Evolutionary conservation across 768 basidiomycete genomes (phyloP).

Genomic region (Mycena capillaripes): DNA sequence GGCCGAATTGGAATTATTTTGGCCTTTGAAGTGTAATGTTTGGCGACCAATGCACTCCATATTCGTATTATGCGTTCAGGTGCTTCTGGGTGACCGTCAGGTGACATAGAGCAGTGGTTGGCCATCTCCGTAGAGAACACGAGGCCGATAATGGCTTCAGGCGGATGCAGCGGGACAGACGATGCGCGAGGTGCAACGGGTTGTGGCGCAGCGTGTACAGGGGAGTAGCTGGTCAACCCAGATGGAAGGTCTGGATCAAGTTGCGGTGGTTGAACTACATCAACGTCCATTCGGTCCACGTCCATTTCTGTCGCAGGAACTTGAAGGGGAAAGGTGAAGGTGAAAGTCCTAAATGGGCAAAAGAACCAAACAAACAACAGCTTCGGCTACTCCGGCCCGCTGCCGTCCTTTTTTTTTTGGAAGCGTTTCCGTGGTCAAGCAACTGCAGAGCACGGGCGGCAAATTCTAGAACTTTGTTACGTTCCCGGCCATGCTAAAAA

Average conservation of each 20-base stretch:
- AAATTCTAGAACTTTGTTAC: too few relatives aligned
- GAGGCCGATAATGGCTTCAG: constrained; percentile 77
- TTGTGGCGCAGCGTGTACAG: neutral
- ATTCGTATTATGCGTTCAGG: constrained; percentile 90
- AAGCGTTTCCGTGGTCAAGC: too few relatives aligned
- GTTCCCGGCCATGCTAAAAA: too few relatives aligned
- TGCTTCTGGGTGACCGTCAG: constrained; percentile 73
- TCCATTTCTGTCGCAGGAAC: neutral
- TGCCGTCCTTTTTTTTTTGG: too few relatives aligned
- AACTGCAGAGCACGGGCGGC: too few relatives aligned
- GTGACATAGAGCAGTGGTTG: constrained; percentile 70
- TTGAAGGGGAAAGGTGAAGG: neutral
- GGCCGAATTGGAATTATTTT: constrained; percentile 81
- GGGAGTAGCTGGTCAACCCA: neutral
- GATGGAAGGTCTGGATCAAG: neutral
- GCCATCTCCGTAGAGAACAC: constrained; percentile 92
- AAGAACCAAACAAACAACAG: neutral
- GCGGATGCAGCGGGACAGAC: constrained; percentile 56
- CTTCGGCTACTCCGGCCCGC: too few relatives aligned
- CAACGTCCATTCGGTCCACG: constrained; percentile 23
- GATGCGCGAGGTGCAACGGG: constrained; percentile 49
- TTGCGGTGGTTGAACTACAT: neutral
- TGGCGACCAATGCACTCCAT: constrained; percentile 72
- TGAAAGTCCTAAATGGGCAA: neutral
- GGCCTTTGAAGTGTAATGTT: constrained; percentile 78